Percentiles rank a stretch among this genome's conserved stretches.
Evolutionary conservation across 768 basidiomycete species (phyloP).

Genomic region (Amanita rimosa): DNA sequence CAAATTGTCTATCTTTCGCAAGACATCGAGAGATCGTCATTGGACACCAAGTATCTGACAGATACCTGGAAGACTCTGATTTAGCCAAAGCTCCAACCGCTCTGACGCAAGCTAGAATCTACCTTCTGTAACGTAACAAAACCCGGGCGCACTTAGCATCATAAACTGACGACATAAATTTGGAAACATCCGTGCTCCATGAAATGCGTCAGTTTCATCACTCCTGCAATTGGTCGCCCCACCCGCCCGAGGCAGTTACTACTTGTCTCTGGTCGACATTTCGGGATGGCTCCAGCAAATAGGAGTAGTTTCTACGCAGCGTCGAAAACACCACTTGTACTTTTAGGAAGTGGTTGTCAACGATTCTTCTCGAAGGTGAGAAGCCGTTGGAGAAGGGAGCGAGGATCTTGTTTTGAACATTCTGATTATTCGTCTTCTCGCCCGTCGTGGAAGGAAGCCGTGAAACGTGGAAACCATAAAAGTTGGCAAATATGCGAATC

Average conservation of each 20-base stretch:
- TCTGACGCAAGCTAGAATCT: no score
- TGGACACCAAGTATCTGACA: conserved; percentile 11
- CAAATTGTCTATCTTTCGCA: not conserved
- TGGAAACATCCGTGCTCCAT: conserved; percentile 15
- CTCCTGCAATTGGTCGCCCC: conserved; percentile 16
- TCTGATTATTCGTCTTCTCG: not conserved
- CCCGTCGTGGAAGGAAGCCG: conserved; percentile 14
- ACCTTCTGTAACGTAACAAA: no score
- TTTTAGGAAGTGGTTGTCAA: no score
- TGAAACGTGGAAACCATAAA: conserved; percentile 15
- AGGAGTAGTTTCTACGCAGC: no score
- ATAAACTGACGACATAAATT: not conserved
- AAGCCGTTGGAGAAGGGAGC: conserved; percentile 15
- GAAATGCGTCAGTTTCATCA: conserved; percentile 17
- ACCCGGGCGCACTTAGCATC: no score
- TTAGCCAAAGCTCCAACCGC: no score
- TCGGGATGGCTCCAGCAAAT: no score
- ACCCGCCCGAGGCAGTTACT: no score
- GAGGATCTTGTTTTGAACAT: conserved; percentile 11
- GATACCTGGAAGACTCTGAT: no score
- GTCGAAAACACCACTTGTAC: no score
- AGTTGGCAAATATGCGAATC: conserved; percentile 10
- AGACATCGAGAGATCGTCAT: conserved; percentile 6
- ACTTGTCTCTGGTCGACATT: no score
- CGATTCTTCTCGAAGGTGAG: conserved; percentile 15